Evolutionary conservation across 2,329 filamentous ascomycete species (phyloP), one percentile per base, ranked within the genome.

Genomic region (Colletotrichum sp.): DNA sequence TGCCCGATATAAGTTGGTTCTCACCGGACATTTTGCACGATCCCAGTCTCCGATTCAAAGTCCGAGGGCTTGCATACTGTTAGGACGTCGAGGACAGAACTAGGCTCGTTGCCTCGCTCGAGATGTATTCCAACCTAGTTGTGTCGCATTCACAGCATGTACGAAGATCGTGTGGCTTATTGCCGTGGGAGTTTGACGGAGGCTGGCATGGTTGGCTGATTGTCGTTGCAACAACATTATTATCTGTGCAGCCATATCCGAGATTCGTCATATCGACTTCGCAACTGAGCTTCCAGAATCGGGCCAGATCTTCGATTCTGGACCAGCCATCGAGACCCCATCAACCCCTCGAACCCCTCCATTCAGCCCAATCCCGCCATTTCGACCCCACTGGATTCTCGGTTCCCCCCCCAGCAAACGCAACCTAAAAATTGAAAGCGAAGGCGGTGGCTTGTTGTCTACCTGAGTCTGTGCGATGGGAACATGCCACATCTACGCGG

Each of bases 391-490:
- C 73, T 63, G 49, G 13, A 26, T 64, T 57, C 44, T 52, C 44
- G 44, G 44, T 52, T 13, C n/a, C 73, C 63, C 63, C 62, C 69
- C 39, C 26, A 59, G 68, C 28, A 65, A 62, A 62, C 68, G 36
- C 69, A 75, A 68, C 63, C 55, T 59, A 64, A 69, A 69, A 75
- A 63, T 73, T 59, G 73, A 64, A 70, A 34, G 34, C 24, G 34
- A 69, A 76, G 57, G 73, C 70, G 71, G 64, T 76, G 73, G 63
- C 73, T 73, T 60, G 30, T 72, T 72, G 59, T 64, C 44, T 34
- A 69, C 26, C 70, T 59, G 64, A 73, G 63, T 69, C 69, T 76
- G 73, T 76, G 69, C 57, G 69, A 76, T 68, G 68, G 69, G 30
- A 73, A 73, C 73, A 73, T 64, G 73, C 73, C 70, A 64, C 57